Conservation (phyloP, 2,329 filamentous ascomycete genomes). For the Talaromyces sp. region DNA sequence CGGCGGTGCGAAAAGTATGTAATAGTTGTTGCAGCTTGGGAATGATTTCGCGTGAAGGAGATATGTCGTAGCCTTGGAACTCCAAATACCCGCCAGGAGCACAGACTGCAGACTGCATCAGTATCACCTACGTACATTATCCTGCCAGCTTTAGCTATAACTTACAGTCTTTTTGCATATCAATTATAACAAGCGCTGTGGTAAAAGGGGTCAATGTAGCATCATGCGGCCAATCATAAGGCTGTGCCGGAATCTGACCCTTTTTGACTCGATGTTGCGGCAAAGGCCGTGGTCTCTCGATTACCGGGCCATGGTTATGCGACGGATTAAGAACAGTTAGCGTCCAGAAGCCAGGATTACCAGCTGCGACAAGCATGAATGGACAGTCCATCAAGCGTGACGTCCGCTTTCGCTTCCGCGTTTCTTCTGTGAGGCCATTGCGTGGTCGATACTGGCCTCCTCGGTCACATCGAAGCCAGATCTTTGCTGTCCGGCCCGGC, state of each 20-base stretch:
- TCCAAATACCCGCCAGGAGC: conserved; percentile 40
- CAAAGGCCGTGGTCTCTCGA: conserved; percentile 36
- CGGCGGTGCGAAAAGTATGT: conserved; percentile 31
- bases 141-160: conserved; percentile 2
- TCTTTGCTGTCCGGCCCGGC: conserved; percentile 38
- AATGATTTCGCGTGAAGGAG: conserved; percentile 33
- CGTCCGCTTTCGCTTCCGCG: conserved; percentile 38
- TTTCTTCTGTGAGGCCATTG: conserved; percentile 41
- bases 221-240: conserved; percentile 45
- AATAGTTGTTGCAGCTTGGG: conserved; percentile 37
- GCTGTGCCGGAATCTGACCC: conserved; percentile 36
- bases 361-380: conserved; percentile 40
- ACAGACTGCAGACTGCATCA: conserved; percentile 32
- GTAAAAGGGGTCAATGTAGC: conserved; percentile 39
- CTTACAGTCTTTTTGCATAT: conserved; percentile 47
- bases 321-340: conserved; percentile 37
- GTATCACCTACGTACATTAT: neutral
- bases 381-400: conserved; percentile 42
- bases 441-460: conserved; percentile 41
- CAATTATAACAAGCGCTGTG: conserved; percentile 42
- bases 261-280: conserved; percentile 39
- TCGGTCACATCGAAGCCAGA: conserved; percentile 41
- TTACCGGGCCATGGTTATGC: conserved; percentile 38
- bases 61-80: conserved; percentile 41
- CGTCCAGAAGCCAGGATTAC: conserved; percentile 40